Evolutionary conservation across 2,329 filamentous ascomycete genomes (phyloP), one percentile per base, ranked within the genome.

Genomic region (Acrocalymma vagum): DNA sequence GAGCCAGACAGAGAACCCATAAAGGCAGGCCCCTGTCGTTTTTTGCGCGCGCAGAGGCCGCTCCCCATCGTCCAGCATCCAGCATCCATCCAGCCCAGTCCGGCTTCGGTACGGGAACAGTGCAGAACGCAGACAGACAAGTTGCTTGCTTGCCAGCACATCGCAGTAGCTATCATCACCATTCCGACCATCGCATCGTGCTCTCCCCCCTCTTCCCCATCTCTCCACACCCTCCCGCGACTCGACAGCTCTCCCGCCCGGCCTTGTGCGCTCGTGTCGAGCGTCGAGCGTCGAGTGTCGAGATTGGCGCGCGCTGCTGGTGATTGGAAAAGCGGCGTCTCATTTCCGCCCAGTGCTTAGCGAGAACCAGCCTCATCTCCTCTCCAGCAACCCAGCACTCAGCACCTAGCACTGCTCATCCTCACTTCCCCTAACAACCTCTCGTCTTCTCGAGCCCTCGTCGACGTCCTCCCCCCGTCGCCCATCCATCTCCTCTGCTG

Each of bases 321-420:
- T 51, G 53, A 51, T 58, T n/a, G n/a, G 45, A 54, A 58, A 58
- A 53, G 51, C 57, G 60, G 57, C 53, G 53, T 56, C 61, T 66
- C 62, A 66, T 66, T 66, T 66, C 62, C 62, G 57, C 51, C 58
- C 56, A 56, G n/a, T n/a, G 52, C 38, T 65, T 64, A 63, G 60
- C 59, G 38, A 43, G 61, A 58, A 62, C 62, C 61, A 63, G 60
- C 61, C 61, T 63, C 62, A 62, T 60, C 55, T n/a, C n/a, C n/a
- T n/a, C n/a, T n/a, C n/a, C n/a, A n/a, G n/a, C n/a, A n/a, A n/a
- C n/a, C n/a, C n/a, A n/a, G n/a, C n/a, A n/a, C n/a, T n/a, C n/a
- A n/a, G n/a, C n/a, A n/a, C 49, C 58, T 53, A 62, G 56, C 53
- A 52, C 53, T 48, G 49, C 40, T 35, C n/a, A 56, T 54, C 58